Evolutionary conservation across 2,329 filamentous ascomycete genomes (phyloP).

Genomic region (Fusarium duplospermum): DNA sequence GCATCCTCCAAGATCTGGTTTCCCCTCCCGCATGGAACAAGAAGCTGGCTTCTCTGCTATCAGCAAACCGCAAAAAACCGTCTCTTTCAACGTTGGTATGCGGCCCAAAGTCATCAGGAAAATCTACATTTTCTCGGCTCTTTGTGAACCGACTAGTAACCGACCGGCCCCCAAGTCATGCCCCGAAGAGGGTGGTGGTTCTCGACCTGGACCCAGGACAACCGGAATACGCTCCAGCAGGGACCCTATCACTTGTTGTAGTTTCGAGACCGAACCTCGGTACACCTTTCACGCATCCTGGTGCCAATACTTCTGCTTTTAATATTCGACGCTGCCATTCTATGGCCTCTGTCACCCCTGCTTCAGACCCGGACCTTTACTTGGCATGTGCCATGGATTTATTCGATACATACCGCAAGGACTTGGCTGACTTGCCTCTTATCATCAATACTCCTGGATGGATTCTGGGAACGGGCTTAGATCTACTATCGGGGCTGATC

Average conservation of each 20-base stretch:
- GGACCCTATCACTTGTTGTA: constrained; percentile 75
- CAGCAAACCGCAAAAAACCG: constrained; percentile 47
- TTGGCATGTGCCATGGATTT: constrained; percentile 73
- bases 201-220: constrained; percentile 84
- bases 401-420: constrained; percentile 65
- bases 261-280: constrained; percentile 72
- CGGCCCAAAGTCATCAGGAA: constrained; percentile 78
- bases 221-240: constrained; percentile 78
- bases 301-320: constrained; percentile 48
- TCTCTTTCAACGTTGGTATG: constrained; percentile 67
- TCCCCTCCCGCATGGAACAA: constrained; percentile 72
- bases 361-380: constrained; percentile 75
- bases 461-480: constrained; percentile 77
- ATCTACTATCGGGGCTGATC: constrained; percentile 71
- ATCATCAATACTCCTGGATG: constrained; percentile 82
- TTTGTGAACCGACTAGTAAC: constrained; percentile 76
- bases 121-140: constrained; percentile 78
- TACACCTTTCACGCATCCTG: constrained; percentile 73
- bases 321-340: constrained; percentile 71
- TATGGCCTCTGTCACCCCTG: constrained; percentile 73
- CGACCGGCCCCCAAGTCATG: constrained; percentile 17
- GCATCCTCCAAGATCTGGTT: constrained; percentile 64
- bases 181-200: constrained; percentile 59
- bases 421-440: constrained; percentile 62
- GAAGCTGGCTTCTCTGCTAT: constrained; percentile 61